Evolutionary conservation across 176 grass and related monocot species (phyloP).

Genomic region (Hordeum marinum): DNA sequence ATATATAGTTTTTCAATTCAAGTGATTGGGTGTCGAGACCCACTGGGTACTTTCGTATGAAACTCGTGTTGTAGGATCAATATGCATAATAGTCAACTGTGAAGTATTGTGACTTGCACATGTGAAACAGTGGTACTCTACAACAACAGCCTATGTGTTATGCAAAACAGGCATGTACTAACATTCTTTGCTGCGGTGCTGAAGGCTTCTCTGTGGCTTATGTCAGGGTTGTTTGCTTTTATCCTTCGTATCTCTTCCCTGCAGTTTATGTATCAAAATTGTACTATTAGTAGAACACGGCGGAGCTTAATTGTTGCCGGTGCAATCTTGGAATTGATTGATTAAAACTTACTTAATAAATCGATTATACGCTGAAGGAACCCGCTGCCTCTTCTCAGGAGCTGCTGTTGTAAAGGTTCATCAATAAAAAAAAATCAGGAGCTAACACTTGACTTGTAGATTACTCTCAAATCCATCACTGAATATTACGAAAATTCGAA

Average conservation of each 20-base stretch:
- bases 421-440: not conserved
- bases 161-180: constrained; percentile 22
- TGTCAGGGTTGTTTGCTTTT: constrained; percentile 66
- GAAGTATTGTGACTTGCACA: not conserved
- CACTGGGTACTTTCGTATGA: not conserved
- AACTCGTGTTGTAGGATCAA: not conserved
- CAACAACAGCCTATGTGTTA: not conserved
- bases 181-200: constrained; percentile 77
- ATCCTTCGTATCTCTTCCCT: constrained; percentile 78
- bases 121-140: not conserved
- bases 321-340: not conserved
- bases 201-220: constrained; percentile 79
- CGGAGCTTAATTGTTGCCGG: not conserved
- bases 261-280: not conserved
- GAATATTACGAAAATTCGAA: not conserved
- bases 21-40: too few species aligned
- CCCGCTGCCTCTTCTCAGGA: constrained; percentile 59
- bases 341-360: constrained; percentile 71
- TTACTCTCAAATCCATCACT: not conserved
- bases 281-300: not conserved
- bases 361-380: constrained; percentile 80
- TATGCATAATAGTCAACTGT: not conserved
- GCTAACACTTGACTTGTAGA: not conserved
- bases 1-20: too few species aligned
- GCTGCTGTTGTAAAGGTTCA: constrained; percentile 14